Conservation (phyloP, 306 rosid species). For the Vicia sativa region DNA sequence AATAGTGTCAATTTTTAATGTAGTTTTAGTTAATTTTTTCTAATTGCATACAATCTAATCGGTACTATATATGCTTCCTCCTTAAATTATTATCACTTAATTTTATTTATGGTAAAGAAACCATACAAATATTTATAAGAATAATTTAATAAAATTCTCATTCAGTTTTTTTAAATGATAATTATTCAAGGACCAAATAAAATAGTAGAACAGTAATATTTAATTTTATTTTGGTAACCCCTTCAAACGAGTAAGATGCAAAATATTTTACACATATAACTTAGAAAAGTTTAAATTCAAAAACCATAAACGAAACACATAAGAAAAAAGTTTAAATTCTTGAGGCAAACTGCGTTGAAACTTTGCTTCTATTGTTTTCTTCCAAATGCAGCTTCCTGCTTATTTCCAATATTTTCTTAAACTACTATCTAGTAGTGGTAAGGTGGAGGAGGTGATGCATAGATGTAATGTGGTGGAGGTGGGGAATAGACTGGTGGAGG, state of each 20-base stretch:
- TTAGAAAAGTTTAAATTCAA: constrained; percentile 23
- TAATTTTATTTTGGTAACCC: background rate
- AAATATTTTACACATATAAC: background rate
- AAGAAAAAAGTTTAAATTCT: background rate
- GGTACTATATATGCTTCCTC: too few relatives aligned
- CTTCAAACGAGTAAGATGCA: constrained; percentile 30
- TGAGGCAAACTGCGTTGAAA: constrained; percentile 29
- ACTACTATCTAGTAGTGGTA: constrained; percentile 54
- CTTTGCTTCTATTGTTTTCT: constrained; percentile 40
- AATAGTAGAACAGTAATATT: too few relatives aligned
- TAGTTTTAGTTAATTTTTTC: too few relatives aligned
- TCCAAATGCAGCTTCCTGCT: constrained; percentile 36
- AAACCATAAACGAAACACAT: constrained; percentile 19
- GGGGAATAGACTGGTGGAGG: constrained; percentile 48
- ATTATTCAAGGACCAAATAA: too few relatives aligned
- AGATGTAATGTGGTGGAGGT: constrained; percentile 24
- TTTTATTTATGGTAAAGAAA: too few relatives aligned
- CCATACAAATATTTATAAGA: too few relatives aligned
- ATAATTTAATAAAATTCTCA: too few relatives aligned
- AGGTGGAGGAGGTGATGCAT: constrained; percentile 55
- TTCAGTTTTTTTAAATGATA: too few relatives aligned
- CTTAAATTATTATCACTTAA: too few relatives aligned
- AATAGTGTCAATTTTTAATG: too few relatives aligned
- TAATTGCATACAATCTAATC: too few relatives aligned
- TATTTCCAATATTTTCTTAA: background rate